Evolutionary conservation across 306 rosid genomes (phyloP).

Genomic region (Sesbania bispinosa): DNA sequence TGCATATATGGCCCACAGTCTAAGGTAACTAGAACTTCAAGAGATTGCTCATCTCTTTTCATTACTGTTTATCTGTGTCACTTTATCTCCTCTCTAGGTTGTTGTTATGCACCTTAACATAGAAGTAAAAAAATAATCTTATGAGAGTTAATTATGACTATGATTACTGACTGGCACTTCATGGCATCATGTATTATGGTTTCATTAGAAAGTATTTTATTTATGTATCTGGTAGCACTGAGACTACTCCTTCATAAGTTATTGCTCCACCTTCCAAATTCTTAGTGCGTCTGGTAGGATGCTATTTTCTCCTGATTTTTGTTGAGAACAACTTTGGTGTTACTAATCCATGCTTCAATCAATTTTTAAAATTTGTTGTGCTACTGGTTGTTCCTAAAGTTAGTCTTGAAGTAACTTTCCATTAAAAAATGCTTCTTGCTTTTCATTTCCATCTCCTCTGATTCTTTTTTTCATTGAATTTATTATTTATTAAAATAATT

Average conservation of each 20-base stretch:
- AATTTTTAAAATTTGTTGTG: neutral
- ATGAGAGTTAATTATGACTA: neutral
- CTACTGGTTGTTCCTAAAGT: constrained; percentile 21
- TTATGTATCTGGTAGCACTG: neutral
- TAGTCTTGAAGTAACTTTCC: constrained; percentile 4
- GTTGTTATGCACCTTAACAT: neutral
- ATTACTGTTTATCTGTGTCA: neutral
- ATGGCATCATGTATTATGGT: neutral
- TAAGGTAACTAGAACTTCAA: constrained; percentile 27
- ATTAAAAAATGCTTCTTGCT: neutral
- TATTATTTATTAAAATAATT: constrained; percentile 21
- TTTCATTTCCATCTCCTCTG: constrained; percentile 27
- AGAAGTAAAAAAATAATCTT: neutral
- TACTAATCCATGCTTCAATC: neutral
- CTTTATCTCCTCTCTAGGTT: neutral
- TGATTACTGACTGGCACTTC: neutral
- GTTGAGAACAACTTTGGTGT: neutral
- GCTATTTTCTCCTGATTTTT: neutral
- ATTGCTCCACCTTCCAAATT: neutral
- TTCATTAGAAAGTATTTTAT: neutral
- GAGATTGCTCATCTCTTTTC: neutral
- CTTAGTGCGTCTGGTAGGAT: neutral
- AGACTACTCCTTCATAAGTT: neutral
- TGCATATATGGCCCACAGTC: constrained; percentile 44
- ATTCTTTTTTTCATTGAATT: constrained; percentile 3